These are phyloP conservation scores for Sporothrix brasiliensis DNA, from an alignment of 2,329 filamentous ascomycete species.

Conservation along the genomic window DNA sequence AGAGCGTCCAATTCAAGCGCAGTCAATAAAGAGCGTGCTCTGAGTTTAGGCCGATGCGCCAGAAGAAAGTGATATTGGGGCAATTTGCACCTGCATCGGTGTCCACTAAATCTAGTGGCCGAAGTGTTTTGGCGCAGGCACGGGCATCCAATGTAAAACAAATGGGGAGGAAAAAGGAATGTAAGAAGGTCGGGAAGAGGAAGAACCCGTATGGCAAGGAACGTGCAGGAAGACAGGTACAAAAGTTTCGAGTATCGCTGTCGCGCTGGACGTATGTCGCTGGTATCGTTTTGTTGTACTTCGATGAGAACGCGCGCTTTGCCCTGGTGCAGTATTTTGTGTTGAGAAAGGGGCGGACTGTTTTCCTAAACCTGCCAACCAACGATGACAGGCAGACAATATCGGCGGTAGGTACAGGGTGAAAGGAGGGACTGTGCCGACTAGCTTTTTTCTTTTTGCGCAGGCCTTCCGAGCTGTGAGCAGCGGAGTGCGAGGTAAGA, in stretches of 20 bases:
- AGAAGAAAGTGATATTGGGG: conserved; percentile 27
- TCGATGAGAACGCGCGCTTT: not conserved
- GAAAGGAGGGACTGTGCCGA: not conserved
- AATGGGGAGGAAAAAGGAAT: not conserved
- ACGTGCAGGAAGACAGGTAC: not conserved
- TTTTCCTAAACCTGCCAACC: not conserved
- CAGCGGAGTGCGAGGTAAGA: not conserved
- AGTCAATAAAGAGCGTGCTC: conserved; percentile 7
- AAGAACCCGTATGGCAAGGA: not conserved
- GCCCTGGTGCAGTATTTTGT: not conserved
- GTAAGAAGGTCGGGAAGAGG: not conserved
- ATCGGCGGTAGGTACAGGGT: not conserved
- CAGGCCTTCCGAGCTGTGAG: not conserved
- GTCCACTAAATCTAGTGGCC: conserved; percentile 24
- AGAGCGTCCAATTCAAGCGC: conserved; percentile 21
- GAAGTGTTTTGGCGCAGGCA: conserved; percentile 1
- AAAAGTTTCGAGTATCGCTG: not conserved
- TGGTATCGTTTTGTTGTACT: not conserved
- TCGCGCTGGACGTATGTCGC: not conserved
- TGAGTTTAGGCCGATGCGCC: conserved; percentile 22
- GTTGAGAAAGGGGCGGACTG: conserved; percentile 10
- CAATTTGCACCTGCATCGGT: conserved; percentile 32
- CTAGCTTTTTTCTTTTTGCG: not conserved
- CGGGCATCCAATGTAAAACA: conserved; percentile 15
- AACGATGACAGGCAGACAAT: not conserved